phyloP scores from a whole-genome alignment of 2,329 filamentous ascomycete genomes.

The Calonectria crousiana region DNA sequence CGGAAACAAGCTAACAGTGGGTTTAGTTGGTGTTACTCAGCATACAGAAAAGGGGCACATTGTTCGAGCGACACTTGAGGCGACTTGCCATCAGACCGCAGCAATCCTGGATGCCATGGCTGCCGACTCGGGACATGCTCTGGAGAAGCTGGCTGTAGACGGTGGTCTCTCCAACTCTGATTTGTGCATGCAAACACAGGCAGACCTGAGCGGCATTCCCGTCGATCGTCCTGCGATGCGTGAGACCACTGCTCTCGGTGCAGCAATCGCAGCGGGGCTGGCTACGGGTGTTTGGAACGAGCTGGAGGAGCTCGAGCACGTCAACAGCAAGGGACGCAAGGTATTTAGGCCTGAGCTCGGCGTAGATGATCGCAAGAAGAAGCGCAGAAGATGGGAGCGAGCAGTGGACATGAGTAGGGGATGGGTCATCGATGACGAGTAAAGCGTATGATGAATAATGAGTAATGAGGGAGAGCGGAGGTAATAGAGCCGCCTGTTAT shows the following conservation, averaged over 20 bases:
- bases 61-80: slow-evolving; percentile 89
- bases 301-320: slow-evolving; percentile 78
- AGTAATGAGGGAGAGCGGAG: slow-evolving; percentile 4
- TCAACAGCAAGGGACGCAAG: slow-evolving; percentile 77
- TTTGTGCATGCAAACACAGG: slow-evolving; percentile 92
- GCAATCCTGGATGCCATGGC: slow-evolving; percentile 94
- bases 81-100: slow-evolving; percentile 92
- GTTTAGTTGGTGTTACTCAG: slow-evolving; percentile 82
- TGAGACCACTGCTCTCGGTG: slow-evolving; percentile 89
- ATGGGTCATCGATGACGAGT: slow-evolving; percentile 57
- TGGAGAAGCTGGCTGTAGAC: slow-evolving; percentile 84
- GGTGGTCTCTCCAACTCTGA: slow-evolving; percentile 91
- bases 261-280: slow-evolving; percentile 90
- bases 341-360: slow-evolving; percentile 77
- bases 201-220: slow-evolving; percentile 84
- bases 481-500: slow-evolving; percentile 2
- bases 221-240: slow-evolving; percentile 89
- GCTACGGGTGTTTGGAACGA: slow-evolving; percentile 83
- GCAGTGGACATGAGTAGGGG: slow-evolving; percentile 71
- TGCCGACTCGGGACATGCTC: slow-evolving; percentile 81
- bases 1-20: slow-evolving; percentile 5
- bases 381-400: slow-evolving; percentile 67
- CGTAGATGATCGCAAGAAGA: slow-evolving; percentile 50
- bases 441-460: not conserved
- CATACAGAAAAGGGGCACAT: slow-evolving; percentile 89